Percentiles rank a stretch among this genome's conserved stretches.
These are phyloP conservation scores for Piloderma croceum DNA, from an alignment of 768 basidiomycete species.

Conservation along the genomic window DNA sequence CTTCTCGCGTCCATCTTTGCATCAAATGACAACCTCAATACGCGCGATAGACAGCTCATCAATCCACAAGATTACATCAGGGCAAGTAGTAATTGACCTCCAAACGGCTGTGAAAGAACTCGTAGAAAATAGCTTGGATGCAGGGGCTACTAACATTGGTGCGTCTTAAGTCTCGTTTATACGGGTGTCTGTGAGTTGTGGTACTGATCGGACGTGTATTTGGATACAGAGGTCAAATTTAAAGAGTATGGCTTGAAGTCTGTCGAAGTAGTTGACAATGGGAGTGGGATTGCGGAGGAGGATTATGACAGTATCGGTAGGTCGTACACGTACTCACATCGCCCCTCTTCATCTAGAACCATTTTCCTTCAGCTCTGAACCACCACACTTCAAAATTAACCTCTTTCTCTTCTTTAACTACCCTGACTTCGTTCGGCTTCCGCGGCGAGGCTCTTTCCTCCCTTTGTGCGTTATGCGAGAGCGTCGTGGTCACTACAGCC, in stretches of 20 bases:
- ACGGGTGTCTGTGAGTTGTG: too few relatives aligned
- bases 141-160: constrained; percentile 86
- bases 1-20: too few relatives aligned
- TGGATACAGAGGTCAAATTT: constrained; percentile 72
- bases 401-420: constrained; percentile 65
- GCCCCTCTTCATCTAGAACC: not conserved
- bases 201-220: not conserved
- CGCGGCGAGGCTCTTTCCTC: constrained; percentile 95
- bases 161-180: constrained; percentile 17
- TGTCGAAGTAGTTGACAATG: constrained; percentile 92
- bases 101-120: constrained; percentile 95
- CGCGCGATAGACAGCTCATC: constrained; percentile 67
- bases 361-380: constrained; percentile 58
- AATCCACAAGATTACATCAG: constrained; percentile 85
- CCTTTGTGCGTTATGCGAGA: constrained; percentile 76
- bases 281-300: constrained; percentile 70
- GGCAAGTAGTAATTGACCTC: constrained; percentile 91
- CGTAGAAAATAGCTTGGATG: constrained; percentile 93
- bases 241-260: constrained; percentile 78
- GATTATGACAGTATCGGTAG: constrained; percentile 78
- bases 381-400: constrained; percentile 91
- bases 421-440: constrained; percentile 84
- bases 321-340: constrained; percentile 17
- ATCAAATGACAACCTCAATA: too few relatives aligned
- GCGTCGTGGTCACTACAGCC: constrained; percentile 67